Conservation (phyloP, 352 stramenopile species). For the Phytophthora constricta region DNA sequence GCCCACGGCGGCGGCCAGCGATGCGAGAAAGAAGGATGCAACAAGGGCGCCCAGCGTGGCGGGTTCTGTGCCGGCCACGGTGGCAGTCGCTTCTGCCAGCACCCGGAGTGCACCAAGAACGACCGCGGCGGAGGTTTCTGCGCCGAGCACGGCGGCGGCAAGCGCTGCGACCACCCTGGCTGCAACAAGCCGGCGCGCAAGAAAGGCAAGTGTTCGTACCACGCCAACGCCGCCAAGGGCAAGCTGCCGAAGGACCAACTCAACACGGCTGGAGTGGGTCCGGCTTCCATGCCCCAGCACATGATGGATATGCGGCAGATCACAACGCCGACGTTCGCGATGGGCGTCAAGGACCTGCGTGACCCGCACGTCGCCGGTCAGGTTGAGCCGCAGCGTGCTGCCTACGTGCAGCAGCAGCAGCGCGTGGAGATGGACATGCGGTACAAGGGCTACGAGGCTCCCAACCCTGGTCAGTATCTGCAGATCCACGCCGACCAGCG, state of each 20-base stretch:
- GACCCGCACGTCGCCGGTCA: conserved; percentile 37
- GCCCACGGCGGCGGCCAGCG: conserved; percentile 84
- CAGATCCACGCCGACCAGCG: conserved; percentile 78
- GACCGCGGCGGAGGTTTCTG: conserved; percentile 88
- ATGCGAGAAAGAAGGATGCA: conserved; percentile 85
- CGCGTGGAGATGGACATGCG: conserved; percentile 76
- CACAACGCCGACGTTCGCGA: conserved; percentile 63
- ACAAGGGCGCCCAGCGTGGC: conserved; percentile 81
- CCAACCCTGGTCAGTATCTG: conserved; percentile 59
- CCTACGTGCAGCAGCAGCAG: conserved; percentile 62
- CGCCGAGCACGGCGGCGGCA: conserved; percentile 85
- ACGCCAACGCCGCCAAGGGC: conserved; percentile 78
- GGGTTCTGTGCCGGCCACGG: conserved; percentile 86
- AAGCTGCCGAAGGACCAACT: conserved; percentile 67
- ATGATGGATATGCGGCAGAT: conserved; percentile 90
- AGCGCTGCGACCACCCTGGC: conserved; percentile 74
- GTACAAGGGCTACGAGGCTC: conserved; percentile 75
- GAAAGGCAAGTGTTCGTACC: conserved; percentile 89
- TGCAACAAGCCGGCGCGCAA: conserved; percentile 88
- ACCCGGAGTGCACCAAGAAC: conserved; percentile 90
- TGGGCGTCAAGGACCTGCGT: conserved; percentile 53
- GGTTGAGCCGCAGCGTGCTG: conserved; percentile 50
- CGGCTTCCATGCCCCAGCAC: conserved; percentile 44
- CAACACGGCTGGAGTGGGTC: conserved; percentile 13
- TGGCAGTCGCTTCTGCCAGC: conserved; percentile 82